Conservation (phyloP, 2,329 filamentous ascomycete genomes). For the Aspergillus puulaauensis region DNA sequence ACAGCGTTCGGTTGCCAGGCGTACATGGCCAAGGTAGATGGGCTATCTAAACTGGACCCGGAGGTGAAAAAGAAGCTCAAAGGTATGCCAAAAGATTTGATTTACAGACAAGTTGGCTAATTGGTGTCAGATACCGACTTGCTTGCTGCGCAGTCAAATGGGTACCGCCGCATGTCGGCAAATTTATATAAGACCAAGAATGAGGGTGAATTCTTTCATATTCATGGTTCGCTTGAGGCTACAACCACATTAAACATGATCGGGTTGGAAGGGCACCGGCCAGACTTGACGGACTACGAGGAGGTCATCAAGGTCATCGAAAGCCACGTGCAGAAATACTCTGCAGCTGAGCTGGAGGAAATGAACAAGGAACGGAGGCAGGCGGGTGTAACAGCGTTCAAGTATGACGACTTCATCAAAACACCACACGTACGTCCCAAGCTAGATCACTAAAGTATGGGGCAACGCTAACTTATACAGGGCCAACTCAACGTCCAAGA, state of each 20-base stretch:
- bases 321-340: slow-evolving; percentile 56
- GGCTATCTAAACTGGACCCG: slow-evolving; percentile 38
- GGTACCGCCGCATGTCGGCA: slow-evolving; percentile 70
- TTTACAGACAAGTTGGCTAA: not conserved
- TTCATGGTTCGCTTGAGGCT: slow-evolving; percentile 72
- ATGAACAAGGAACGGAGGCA: slow-evolving; percentile 58
- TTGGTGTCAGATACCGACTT: slow-evolving; percentile 65
- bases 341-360: slow-evolving; percentile 56
- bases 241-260: slow-evolving; percentile 69
- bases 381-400: slow-evolving; percentile 61
- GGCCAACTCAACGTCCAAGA: slow-evolving; percentile 36
- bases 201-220: slow-evolving; percentile 69
- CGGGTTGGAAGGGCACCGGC: slow-evolving; percentile 61
- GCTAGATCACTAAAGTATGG: too few species aligned
- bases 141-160: slow-evolving; percentile 66
- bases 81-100: slow-evolving; percentile 21
- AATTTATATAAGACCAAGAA: slow-evolving; percentile 69
- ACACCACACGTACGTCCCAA: slow-evolving; percentile 52
- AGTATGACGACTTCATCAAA: slow-evolving; percentile 58
- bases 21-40: slow-evolving; percentile 43
- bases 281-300: slow-evolving; percentile 61
- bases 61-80: slow-evolving; percentile 40
- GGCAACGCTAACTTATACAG: slow-evolving; percentile 10
- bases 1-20: slow-evolving; percentile 43
- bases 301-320: slow-evolving; percentile 62